Conservation (phyloP, 192 early-diverging fungal genomes). For the Linnemannia zychae region DNA sequence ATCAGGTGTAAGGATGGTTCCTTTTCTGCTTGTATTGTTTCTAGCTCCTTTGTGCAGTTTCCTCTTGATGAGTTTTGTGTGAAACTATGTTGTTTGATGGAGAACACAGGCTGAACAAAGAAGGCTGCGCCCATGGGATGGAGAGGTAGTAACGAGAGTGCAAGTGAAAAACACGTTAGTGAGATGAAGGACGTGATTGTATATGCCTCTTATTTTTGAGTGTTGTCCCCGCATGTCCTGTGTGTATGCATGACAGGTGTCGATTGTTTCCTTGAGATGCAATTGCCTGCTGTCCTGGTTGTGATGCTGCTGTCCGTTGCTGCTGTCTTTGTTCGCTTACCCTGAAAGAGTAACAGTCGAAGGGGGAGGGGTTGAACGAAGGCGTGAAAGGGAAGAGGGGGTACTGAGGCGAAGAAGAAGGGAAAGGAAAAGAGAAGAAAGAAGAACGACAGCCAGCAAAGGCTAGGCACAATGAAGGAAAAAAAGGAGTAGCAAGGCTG, state of each 20-base stretch:
- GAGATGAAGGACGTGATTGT: background rate
- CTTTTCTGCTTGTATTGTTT: background rate
- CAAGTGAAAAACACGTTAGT: no score
- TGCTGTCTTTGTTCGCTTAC: background rate
- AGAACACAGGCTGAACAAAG: background rate
- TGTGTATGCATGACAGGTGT: background rate
- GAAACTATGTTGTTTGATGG: background rate
- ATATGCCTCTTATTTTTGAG: background rate
- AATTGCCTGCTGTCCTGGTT: background rate
- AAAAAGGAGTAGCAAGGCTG: background rate
- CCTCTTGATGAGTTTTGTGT: background rate
- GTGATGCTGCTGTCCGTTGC: background rate
- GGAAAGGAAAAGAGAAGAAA: constrained; percentile 2
- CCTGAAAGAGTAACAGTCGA: background rate
- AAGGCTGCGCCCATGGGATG: constrained; percentile 1
- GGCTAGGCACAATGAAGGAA: background rate
- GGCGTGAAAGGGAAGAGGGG: constrained; percentile 1
- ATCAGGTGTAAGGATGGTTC: background rate
- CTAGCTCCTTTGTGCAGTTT: background rate
- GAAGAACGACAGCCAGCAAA: background rate
- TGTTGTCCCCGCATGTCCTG: background rate
- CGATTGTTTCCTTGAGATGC: background rate
- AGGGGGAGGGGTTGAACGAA: background rate
- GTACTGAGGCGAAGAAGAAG: background rate
- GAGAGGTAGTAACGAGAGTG: background rate